Base-by-base conservation (phyloP, 2,329 filamentous ascomycete species). In the Stagonosporopsis rhizophila region DNA sequence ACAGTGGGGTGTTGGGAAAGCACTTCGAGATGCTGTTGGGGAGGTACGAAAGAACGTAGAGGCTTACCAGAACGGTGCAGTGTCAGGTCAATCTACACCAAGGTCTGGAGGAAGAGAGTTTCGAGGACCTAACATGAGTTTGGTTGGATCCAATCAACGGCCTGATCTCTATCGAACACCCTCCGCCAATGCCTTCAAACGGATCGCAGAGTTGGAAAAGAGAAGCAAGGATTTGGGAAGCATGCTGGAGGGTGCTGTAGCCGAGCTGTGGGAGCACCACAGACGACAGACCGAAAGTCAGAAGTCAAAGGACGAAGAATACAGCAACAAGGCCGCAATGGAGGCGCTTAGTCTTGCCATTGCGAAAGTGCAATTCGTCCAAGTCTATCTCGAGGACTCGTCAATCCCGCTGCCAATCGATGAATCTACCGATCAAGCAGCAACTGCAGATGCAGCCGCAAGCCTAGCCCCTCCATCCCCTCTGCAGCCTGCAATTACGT, bases 11-110 rank as follows among this genome's bases (percentile, higher is more conserved):
- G 89, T 95, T 52, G 92, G 92, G 69, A 89, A 90, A 73, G 90
- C 88, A 0, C 86, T 95, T 6, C 85, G 91, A n/a, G 90, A 91
- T 64, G 90, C 91, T 17, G 84, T 95, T 69, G 88, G 87, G 8
- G 91, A 96, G 75, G 89, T 94, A 45, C 85, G 85, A 57, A 89
- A 89, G 67, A 92, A 92, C 62, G 85, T 93, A 62, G 85, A 89
- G 67, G 84, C 83, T 27, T 80, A 89, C 28, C 88, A 90, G 60
- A 61, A 67, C 12, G 65, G 62, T 14, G 55, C 49, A 4, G 56
- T 37, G 20, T 73, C 73, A 4, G 69, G 74, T 4, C 70, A 72
- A 19, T 68, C 42, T 17, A 71, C 71, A 9, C 72, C 71, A 14
- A 62, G 73, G 41, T 69, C 73, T 19, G 72, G 72, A 23, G 72